phyloP scores from a whole-genome alignment of 495 filamentous ascomycete species.

The Penicillium cosmopolitanum region DNA sequence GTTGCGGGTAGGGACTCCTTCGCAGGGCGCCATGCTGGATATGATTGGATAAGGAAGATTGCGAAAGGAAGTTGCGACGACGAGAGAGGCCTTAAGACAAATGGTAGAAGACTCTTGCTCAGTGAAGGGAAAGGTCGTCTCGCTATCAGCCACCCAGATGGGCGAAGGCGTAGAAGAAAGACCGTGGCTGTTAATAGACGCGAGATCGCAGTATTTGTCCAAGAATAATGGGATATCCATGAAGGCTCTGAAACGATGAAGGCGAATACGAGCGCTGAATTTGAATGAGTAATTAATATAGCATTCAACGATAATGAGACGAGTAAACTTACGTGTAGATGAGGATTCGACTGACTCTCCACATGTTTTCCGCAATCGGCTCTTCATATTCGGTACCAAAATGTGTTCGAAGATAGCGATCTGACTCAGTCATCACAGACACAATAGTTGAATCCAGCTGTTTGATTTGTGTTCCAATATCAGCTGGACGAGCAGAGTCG shows the following conservation, averaged over 20 bases:
- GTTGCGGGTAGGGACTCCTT: conserved; percentile 11
- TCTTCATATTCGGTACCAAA: conserved; percentile 17
- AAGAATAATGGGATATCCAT: conserved; percentile 53
- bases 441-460: conserved; percentile 15
- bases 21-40: conserved; percentile 6
- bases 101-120: conserved; percentile 50
- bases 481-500: conserved; percentile 3
- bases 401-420: conserved; percentile 17
- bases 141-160: conserved; percentile 18
- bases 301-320: not conserved
- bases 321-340: conserved; percentile 21
- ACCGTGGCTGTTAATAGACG: conserved; percentile 33
- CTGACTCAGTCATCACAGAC: conserved; percentile 18
- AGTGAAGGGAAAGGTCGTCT: conserved; percentile 43
- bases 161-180: conserved; percentile 11
- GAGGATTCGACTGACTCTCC: conserved; percentile 24
- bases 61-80: conserved; percentile 45
- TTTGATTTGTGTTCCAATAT: conserved; percentile 20
- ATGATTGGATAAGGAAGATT: conserved; percentile 43
- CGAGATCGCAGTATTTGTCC: conserved; percentile 53
- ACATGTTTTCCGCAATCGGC: conserved; percentile 24
- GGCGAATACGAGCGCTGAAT: conserved; percentile 49
- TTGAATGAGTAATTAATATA: not conserved
- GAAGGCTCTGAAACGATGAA: conserved; percentile 56
- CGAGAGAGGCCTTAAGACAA: conserved; percentile 48